Evolutionary conservation across 805 yeast species (phyloP).

Genomic region (Starmerella tilneyi): DNA sequence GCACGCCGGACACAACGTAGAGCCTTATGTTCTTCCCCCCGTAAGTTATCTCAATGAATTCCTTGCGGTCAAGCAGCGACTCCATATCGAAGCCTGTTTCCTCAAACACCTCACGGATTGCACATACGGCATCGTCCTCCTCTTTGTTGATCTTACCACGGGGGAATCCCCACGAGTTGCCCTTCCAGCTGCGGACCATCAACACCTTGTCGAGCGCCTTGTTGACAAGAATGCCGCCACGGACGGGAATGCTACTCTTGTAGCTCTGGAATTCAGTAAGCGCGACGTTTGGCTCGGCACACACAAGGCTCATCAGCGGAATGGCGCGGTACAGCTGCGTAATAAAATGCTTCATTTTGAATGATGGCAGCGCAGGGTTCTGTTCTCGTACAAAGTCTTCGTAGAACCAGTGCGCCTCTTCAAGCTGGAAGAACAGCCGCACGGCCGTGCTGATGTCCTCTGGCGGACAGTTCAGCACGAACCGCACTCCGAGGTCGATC

Average conservation of each 20-base stretch:
- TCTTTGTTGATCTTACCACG: constrained; percentile 92
- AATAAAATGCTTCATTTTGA: constrained; percentile 70
- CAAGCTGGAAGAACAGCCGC: constrained; percentile 84
- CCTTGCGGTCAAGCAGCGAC: constrained; percentile 54
- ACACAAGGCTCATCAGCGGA: constrained; percentile 33
- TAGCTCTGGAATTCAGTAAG: constrained; percentile 69
- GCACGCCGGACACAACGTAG: constrained; percentile 64
- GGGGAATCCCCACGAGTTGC: constrained; percentile 86
- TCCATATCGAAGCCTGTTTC: constrained; percentile 86
- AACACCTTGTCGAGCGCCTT: constrained; percentile 56
- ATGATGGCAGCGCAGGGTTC: constrained; percentile 63
- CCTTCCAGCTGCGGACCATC: constrained; percentile 74
- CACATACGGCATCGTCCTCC: constrained; percentile 81
- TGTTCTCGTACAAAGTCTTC: constrained; percentile 66
- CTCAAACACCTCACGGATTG: constrained; percentile 81
- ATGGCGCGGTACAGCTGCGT: constrained; percentile 72
- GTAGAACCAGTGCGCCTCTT: constrained; percentile 98
- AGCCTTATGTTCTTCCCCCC: constrained; percentile 78
- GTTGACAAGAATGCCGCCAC: constrained; percentile 88
- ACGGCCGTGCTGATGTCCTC: constrained; percentile 76
- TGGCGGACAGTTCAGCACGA: constrained; percentile 80
- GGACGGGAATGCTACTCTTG: constrained; percentile 83
- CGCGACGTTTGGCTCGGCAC: constrained; percentile 43
- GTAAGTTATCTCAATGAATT: constrained; percentile 70
- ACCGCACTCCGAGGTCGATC: constrained; percentile 70